phyloP scores from a whole-genome alignment of 1,284 basidiomycete species.

The Sporisorium exsertum region DNA sequence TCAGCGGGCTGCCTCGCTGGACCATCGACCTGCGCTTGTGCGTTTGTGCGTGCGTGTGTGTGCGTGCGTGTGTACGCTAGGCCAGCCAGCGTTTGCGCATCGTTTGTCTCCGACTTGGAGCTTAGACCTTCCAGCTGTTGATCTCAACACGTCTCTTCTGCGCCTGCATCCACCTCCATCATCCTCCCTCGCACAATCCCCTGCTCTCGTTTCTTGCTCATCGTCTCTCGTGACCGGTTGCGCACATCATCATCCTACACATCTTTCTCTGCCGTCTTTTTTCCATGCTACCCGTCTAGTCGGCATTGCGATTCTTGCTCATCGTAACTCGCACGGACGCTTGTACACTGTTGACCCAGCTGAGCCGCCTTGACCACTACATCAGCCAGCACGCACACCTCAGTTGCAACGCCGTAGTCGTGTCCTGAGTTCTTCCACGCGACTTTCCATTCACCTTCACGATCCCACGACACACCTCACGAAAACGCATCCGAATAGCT shows the following conservation, averaged over 20 bases:
- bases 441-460: neutral
- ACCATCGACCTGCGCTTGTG: neutral
- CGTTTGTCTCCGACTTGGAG: conserved; percentile 1
- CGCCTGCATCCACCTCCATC: conserved; percentile 23
- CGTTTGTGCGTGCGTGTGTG: neutral
- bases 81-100: conserved; percentile 11
- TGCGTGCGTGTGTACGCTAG: neutral
- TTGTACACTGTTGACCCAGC: neutral
- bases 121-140: conserved; percentile 24
- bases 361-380: neutral
- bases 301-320: neutral
- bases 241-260: neutral
- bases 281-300: neutral
- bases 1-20: neutral
- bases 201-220: too few relatives aligned
- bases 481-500: too few relatives aligned
- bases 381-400: neutral
- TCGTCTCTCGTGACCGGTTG: conserved; percentile 16
- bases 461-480: neutral
- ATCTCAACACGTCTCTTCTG: conserved; percentile 4
- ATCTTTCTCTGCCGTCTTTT: neutral
- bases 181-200: conserved; percentile 21
- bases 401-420: neutral
- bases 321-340: neutral
- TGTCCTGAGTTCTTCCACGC: too few relatives aligned